phyloP scores from a whole-genome alignment of 1,284 basidiomycete species.

The Kwoniella shivajii region DNA sequence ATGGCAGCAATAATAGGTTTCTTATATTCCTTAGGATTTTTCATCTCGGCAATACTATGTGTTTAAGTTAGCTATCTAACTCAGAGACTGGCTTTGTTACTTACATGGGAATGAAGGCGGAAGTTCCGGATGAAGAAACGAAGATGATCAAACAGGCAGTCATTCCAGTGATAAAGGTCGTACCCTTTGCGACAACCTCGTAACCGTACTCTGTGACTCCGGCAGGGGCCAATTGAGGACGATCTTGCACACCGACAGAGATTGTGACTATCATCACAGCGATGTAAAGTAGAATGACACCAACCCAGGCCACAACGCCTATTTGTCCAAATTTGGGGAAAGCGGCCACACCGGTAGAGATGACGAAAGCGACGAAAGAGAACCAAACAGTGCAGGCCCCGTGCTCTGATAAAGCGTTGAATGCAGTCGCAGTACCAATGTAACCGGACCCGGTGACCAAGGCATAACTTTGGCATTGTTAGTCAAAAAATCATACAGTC shows the following conservation, averaged over 20 bases:
- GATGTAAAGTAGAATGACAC: conserved; percentile 36
- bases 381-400: conserved; percentile 51
- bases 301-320: conserved; percentile 49
- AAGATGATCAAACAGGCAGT: conserved; percentile 22
- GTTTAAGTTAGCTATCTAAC: neutral
- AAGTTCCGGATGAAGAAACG: conserved; percentile 15
- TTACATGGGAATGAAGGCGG: conserved; percentile 19
- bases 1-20: conserved; percentile 31
- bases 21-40: conserved; percentile 37
- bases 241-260: conserved; percentile 50
- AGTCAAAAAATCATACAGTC: neutral
- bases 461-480: conserved; percentile 18
- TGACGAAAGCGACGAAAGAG: conserved; percentile 39
- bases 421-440: conserved; percentile 40
- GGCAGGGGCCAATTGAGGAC: conserved; percentile 36
- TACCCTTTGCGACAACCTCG: conserved; percentile 8
- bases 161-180: conserved; percentile 21
- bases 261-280: conserved; percentile 50
- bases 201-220: conserved; percentile 12
- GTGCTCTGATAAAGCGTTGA: conserved; percentile 53
- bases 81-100: too few relatives aligned
- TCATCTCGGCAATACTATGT: conserved; percentile 51
- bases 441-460: conserved; percentile 20
- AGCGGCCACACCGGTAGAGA: conserved; percentile 36
- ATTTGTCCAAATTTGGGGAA: conserved; percentile 51